phyloP scores from a whole-genome alignment of 2,329 filamentous ascomycete species.

The Tolypocladium endophyticum region DNA sequence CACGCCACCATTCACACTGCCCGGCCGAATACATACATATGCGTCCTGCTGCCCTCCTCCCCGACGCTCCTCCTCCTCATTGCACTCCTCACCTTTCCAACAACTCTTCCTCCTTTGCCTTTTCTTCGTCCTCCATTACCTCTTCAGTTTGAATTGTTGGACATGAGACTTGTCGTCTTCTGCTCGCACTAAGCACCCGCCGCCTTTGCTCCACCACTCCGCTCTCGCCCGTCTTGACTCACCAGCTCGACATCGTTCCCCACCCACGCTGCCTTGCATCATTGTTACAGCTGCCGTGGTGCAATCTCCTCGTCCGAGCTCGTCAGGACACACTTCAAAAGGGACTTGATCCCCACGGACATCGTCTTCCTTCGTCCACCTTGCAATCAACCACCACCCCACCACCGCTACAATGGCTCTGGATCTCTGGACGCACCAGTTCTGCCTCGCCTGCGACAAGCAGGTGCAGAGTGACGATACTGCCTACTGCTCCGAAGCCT shows the following conservation, averaged over 20 bases:
- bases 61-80: neutral
- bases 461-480: constrained; percentile 61
- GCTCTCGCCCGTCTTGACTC: constrained; percentile 9
- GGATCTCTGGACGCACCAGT: constrained; percentile 74
- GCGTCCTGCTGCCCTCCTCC: constrained; percentile 11
- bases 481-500: constrained; percentile 87
- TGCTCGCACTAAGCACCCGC: neutral
- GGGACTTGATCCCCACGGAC: constrained; percentile 4
- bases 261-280: constrained; percentile 1
- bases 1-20: neutral
- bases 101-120: neutral
- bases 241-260: constrained; percentile 5
- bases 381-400: constrained; percentile 9
- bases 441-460: constrained; percentile 88
- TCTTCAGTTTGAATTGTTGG: neutral
- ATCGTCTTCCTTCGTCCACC: constrained; percentile 6
- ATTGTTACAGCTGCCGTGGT: neutral
- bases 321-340: neutral
- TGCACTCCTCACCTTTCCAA: constrained; percentile 3
- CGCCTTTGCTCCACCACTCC: constrained; percentile 2
- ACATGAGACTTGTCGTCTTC: neutral
- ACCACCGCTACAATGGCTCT: constrained; percentile 35
- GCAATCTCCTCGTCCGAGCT: neutral
- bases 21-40: constrained; percentile 9
- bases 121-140: constrained; percentile 2